Base-by-base conservation (phyloP, 192 early-diverging fungal genomes). In the Lobosporangium transversale region DNA sequence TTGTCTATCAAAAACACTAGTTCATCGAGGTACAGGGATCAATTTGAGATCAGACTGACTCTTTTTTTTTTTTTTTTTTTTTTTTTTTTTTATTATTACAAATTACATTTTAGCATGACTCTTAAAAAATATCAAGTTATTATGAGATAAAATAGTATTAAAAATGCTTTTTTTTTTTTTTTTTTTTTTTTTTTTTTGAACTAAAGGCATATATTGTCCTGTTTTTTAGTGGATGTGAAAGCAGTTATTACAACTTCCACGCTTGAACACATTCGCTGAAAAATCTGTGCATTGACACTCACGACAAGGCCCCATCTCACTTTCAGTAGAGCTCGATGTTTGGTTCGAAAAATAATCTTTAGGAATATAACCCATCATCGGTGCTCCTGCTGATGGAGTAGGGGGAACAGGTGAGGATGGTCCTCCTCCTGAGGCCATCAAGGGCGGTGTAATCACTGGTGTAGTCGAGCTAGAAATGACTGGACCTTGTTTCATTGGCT, bases 221-320 rank as follows among this genome's bases (percentile, higher is more conserved):
- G 37, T 40, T 14, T 14, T 40, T 49, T 67, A 81, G 31, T 94
- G 92, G 26, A 81, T 83, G 71, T 96, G 95, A 73, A 88, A 93
- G 81, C 95, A 97, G 64, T 89, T 93, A 70, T 83, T 93, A 79
- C 95, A 97, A 58, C 84, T 86, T 24, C 83, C 88, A 33, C 83
- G 80, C 61, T 89, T 89, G 78, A 94, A 94, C 14, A 89, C 87
- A 80, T 94, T 89, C 24, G 92, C 70, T 40, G 81, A 74, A 81
- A 88, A 93, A 33, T 94, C 92, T 29, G 81, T 71, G 82, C 93
- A 95, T 14, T 86, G 89, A 62, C 95, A 94, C 14, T 82, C 81
- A 30, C 78, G 65, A 56, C 87, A 90, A n/a, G 80, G 61, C 5
- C 68, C 78, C 50, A 66, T 80, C 7, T 78, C 57, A 2, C 56